Percentiles rank a stretch among this genome's conserved stretches.
These are phyloP conservation scores for Heracleum sosnowskyi DNA, from an alignment of 129 eudicot genomes.

Conservation along the genomic window DNA sequence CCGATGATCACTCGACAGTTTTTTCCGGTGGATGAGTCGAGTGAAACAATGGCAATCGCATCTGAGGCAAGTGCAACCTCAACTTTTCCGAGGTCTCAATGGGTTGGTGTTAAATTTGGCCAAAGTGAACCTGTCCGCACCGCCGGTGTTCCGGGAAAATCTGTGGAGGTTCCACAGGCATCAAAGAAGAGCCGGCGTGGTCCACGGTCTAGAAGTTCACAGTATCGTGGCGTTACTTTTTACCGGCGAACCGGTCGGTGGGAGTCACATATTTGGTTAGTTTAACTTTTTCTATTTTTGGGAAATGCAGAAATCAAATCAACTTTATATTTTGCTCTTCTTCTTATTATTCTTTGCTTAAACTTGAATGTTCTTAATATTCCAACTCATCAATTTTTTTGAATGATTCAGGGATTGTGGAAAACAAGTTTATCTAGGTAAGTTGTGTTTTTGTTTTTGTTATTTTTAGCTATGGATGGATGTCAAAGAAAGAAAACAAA, in stretches of 20 bases:
- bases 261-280: constrained; percentile 93
- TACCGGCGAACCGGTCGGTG: constrained; percentile 98
- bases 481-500: neutral
- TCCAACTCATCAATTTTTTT: neutral
- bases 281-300: constrained; percentile 2
- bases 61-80: neutral
- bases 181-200: constrained; percentile 91
- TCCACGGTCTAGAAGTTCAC: constrained; percentile 92
- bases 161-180: constrained; percentile 53
- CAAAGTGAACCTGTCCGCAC: constrained; percentile 32
- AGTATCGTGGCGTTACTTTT: constrained; percentile 94
- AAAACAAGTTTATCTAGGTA: constrained; percentile 87
- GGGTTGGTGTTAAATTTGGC: constrained; percentile 68
- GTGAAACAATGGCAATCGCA: constrained; percentile 30
- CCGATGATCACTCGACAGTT: constrained; percentile 68
- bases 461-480: neutral
- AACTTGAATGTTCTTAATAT: neutral
- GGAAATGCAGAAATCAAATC: neutral
- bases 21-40: constrained; percentile 60
- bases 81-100: constrained; percentile 53
- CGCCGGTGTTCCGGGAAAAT: constrained; percentile 20
- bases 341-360: neutral
- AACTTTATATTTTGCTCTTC: neutral
- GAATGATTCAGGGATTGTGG: constrained; percentile 80
- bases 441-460: constrained; percentile 5